phyloP scores from a whole-genome alignment of 345 rosid genomes.

The Salix exigua region DNA sequence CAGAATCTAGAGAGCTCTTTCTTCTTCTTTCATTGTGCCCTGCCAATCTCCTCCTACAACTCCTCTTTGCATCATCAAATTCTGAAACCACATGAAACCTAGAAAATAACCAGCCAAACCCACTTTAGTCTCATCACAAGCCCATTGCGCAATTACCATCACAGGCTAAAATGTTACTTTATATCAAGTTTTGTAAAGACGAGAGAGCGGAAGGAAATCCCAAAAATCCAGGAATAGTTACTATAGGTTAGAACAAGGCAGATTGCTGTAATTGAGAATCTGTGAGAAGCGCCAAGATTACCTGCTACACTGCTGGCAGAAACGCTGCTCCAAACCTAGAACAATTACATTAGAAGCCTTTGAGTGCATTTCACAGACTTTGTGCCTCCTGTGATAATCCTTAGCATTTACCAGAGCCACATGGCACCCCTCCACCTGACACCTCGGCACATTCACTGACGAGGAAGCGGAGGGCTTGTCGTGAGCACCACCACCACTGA shows the following conservation, averaged over 20 bases:
- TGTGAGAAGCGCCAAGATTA: constrained; percentile 5
- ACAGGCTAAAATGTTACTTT: too few species aligned
- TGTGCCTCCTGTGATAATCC: constrained; percentile 75
- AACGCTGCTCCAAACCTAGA: constrained; percentile 64
- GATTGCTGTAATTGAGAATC: not conserved
- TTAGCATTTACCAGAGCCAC: constrained; percentile 53
- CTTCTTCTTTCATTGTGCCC: constrained; percentile 70
- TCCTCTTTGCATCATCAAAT: constrained; percentile 59
- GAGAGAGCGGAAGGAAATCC: too few species aligned
- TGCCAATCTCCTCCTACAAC: constrained; percentile 65
- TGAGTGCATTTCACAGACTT: constrained; percentile 76
- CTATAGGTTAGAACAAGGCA: not conserved
- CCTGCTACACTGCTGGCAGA: constrained; percentile 96
- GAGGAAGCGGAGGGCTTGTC: constrained; percentile 16
- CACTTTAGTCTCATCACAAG: not conserved
- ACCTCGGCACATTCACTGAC: constrained; percentile 38
- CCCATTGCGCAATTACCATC: not conserved
- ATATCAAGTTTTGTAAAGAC: not conserved
- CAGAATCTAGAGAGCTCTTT: constrained; percentile 44
- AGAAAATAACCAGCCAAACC: not conserved
- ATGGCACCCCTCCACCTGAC: constrained; percentile 79
- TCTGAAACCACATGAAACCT: constrained; percentile 61
- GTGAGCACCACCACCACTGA: constrained; percentile 2
- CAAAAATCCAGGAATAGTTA: not conserved
- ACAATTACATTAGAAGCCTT: constrained; percentile 67